Evolutionary conservation across 2,329 filamentous ascomycete genomes (phyloP), one percentile per base, ranked within the genome.

Genomic region (Alternaria sp.): DNA sequence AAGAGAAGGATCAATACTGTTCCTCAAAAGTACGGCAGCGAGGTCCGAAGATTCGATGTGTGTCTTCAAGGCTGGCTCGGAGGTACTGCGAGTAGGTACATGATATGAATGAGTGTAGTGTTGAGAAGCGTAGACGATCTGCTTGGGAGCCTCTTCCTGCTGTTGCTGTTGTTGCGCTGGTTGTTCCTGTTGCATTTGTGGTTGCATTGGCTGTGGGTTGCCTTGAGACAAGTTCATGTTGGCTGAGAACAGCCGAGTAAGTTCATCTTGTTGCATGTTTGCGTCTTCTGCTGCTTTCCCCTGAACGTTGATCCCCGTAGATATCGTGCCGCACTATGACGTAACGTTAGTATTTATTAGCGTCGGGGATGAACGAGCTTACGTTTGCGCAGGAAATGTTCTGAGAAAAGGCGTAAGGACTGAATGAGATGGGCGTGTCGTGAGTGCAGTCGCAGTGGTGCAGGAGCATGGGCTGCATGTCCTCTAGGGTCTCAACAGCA

Each of bases 71-170:
- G 71, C 83, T 23, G 71, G 63, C 28, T 73, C 69, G 9, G 71
- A 71, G 17, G 70, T 68, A 51, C 72, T 75, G 30, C 71, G 70
- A 43, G 70, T 62, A 77, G 77, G 83, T 65, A 90, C 76, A 77
- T 96, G 92, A 47, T 90, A 84, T 9, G 92, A 93, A 76, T 94
- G 93, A 67, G 91, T 90, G 79, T 97, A 97, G 79, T 97, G 93
- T 74, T 92, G 90, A 10, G 92, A 91, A 70, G 92, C 88, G 82
- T 96, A 96, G 66, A 87, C 84, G 66, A 92, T 90, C 21, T 85
- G 81, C 57, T 84, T 78, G 46, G 71, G 73, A 59, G 61, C 69
- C 43, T 70, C 67, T 46, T 73, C 70, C 44, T 63, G 63, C 59
- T 71, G 61, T 25, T 61, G 57, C 46, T 68, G 54, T 49, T 67